Evolutionary conservation across 805 yeast species (phyloP).

Genomic region (Spathaspora hagerdaliae): DNA sequence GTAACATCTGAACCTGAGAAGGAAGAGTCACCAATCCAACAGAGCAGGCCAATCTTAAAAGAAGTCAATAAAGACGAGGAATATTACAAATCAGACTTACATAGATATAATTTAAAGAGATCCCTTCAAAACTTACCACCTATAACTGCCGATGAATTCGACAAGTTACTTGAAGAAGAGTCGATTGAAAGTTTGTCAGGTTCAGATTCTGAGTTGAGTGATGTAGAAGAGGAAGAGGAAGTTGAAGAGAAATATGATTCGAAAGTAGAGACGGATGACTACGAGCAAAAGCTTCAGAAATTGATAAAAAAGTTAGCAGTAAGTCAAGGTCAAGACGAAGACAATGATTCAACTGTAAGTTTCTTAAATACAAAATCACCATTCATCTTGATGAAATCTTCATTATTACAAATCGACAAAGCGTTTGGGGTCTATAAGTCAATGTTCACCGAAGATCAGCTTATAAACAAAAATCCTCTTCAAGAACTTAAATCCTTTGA

Average conservation of each 20-base stretch:
- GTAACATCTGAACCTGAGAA: background rate
- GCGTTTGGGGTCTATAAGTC: constrained; percentile 69
- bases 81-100: constrained; percentile 58
- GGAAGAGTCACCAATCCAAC: background rate
- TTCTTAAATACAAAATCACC: constrained; percentile 71
- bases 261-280: constrained; percentile 15
- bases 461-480: constrained; percentile 42
- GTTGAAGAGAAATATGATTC: constrained; percentile 17
- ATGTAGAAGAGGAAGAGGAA: constrained; percentile 15
- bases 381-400: constrained; percentile 53
- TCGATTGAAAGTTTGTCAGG: constrained; percentile 60
- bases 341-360: constrained; percentile 38
- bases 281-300: constrained; percentile 2
- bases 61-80: constrained; percentile 4
- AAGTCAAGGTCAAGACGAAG: constrained; percentile 14
- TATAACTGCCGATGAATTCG: constrained; percentile 57
- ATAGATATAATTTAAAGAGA: constrained; percentile 58
- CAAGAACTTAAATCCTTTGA: constrained; percentile 30
- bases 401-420: constrained; percentile 37
- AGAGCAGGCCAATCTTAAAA: background rate
- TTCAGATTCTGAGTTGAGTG: constrained; percentile 33
- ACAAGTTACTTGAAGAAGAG: constrained; percentile 45
- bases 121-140: constrained; percentile 40
- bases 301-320: constrained; percentile 19
- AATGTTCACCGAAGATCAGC: constrained; percentile 43